These are phyloP conservation scores for Blumeria graminis DNA, from an alignment of 2,329 filamentous ascomycete species.

Conservation along the genomic window DNA sequence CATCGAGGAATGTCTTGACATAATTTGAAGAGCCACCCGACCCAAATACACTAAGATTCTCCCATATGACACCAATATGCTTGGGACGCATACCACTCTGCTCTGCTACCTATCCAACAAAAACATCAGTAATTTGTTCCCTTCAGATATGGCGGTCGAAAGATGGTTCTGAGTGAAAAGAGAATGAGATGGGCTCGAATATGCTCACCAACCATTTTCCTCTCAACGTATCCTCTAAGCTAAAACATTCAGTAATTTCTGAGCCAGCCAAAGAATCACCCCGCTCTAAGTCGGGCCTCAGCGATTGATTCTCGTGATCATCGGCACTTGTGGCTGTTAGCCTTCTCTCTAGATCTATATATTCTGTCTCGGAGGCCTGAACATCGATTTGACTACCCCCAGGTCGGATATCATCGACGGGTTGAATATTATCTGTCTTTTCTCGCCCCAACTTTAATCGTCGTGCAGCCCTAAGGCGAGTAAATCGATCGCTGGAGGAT, in stretches of 20 bases:
- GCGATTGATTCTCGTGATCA: slow-evolving; percentile 18
- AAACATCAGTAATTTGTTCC: not conserved
- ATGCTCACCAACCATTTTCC: slow-evolving; percentile 31
- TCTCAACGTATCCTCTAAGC: slow-evolving; percentile 50
- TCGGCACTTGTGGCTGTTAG: slow-evolving; percentile 31
- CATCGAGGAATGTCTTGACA: slow-evolving; percentile 50
- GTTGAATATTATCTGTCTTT: too few relatives aligned
- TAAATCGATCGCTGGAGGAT: too few relatives aligned
- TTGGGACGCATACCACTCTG: slow-evolving; percentile 59
- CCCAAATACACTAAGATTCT: slow-evolving; percentile 51
- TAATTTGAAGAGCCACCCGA: slow-evolving; percentile 50
- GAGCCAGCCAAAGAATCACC: slow-evolving; percentile 16
- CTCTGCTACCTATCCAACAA: slow-evolving; percentile 25
- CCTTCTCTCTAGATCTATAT: slow-evolving; percentile 39
- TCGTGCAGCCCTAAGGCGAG: too few relatives aligned
- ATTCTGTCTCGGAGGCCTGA: slow-evolving; percentile 43
- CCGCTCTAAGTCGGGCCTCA: slow-evolving; percentile 33
- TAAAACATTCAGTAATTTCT: slow-evolving; percentile 33
- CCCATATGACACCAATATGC: slow-evolving; percentile 59
- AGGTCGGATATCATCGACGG: not conserved
- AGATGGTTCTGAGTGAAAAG: too few relatives aligned
- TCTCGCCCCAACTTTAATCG: too few relatives aligned
- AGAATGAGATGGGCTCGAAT: not conserved
- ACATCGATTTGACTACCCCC: slow-evolving; percentile 26
- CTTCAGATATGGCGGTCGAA: too few relatives aligned